These are phyloP conservation scores for Epichloe coenophiala DNA, from an alignment of 2,329 filamentous ascomycete species.

Conservation along the genomic window DNA sequence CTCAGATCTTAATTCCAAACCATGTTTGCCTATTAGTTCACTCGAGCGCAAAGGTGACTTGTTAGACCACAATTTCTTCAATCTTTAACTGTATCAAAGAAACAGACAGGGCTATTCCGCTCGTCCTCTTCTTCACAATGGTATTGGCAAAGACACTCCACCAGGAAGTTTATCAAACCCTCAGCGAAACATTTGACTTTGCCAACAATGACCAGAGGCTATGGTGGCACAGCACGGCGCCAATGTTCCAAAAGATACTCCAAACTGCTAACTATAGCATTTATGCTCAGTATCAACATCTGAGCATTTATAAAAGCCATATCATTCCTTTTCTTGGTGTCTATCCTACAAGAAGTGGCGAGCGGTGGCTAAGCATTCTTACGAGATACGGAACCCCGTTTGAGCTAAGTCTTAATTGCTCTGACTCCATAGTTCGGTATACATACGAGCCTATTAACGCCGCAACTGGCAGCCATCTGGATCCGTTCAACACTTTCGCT, in stretches of 20 bases:
- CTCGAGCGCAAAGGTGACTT: too few relatives aligned
- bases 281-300: neutral
- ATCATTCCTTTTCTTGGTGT: neutral
- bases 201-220: neutral
- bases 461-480: neutral
- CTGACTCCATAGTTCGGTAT: neutral
- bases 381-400: neutral
- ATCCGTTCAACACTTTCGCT: too few relatives aligned
- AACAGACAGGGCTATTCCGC: too few relatives aligned
- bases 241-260: neutral
- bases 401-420: slow-evolving; percentile 1
- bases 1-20: too few relatives aligned
- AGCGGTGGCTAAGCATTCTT: neutral
- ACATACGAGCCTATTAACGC: neutral
- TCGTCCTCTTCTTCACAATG: too few relatives aligned
- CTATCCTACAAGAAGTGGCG: neutral
- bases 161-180: too few relatives aligned
- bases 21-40: too few relatives aligned
- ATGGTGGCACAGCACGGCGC: slow-evolving; percentile 3
- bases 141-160: too few relatives aligned
- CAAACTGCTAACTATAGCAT: neutral
- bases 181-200: neutral
- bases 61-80: too few relatives aligned
- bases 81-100: too few relatives aligned
- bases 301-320: neutral